Conservation (phyloP, 2,329 filamentous ascomycete genomes). For the Biscogniauxia sp. region DNA sequence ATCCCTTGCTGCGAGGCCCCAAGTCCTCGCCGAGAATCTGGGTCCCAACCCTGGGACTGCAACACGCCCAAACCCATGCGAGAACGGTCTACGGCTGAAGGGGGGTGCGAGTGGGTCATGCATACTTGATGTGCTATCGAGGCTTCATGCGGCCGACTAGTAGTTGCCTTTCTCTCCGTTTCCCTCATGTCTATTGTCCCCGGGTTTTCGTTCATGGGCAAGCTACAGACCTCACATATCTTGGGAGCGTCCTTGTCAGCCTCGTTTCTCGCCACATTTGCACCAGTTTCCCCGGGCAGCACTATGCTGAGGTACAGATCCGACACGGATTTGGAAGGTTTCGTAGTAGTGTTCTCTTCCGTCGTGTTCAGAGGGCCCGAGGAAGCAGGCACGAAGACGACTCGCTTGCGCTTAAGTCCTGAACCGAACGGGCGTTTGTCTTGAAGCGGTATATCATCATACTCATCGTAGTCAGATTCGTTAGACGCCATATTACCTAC, state of each 20-base stretch:
- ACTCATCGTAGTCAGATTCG: conserved; percentile 30
- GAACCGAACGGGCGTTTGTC: conserved; percentile 53
- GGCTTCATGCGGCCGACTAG: conserved; percentile 47
- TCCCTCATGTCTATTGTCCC: conserved; percentile 2
- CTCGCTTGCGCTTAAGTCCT: conserved; percentile 51
- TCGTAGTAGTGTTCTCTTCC: conserved; percentile 20
- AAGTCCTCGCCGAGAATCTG: conserved; percentile 68
- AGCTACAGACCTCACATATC: conserved; percentile 58
- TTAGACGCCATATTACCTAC: conserved; percentile 22
- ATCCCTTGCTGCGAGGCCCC: conserved; percentile 71
- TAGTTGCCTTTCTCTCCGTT: not conserved
- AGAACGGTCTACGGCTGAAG: conserved; percentile 67
- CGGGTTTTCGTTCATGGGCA: conserved; percentile 43
- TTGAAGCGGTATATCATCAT: conserved; percentile 52
- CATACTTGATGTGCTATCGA: conserved; percentile 71
- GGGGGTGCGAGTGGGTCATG: conserved; percentile 67
- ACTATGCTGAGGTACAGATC: conserved; percentile 69
- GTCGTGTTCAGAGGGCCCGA: conserved; percentile 35
- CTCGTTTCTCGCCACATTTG: conserved; percentile 8
- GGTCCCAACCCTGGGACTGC: conserved; percentile 69
- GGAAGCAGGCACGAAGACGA: conserved; percentile 58
- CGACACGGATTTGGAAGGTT: conserved; percentile 39
- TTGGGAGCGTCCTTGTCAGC: conserved; percentile 15
- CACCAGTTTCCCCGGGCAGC: conserved; percentile 41
- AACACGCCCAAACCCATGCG: conserved; percentile 69